These are phyloP conservation scores for Purshia tridentata DNA, from an alignment of 306 rosid species.

Conservation along the genomic window DNA sequence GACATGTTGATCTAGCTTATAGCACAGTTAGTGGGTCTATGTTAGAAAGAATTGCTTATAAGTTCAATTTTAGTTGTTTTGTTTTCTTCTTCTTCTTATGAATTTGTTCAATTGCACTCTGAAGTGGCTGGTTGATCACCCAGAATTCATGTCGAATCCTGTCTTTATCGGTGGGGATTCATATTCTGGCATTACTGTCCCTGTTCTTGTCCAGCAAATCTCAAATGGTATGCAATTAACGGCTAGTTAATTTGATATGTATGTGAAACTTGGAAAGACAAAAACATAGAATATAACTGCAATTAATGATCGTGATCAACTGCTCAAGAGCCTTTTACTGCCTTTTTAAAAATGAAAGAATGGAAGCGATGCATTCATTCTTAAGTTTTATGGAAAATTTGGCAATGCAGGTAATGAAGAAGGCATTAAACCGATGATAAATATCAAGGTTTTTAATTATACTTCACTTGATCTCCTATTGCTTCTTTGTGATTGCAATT, in stretches of 20 bases:
- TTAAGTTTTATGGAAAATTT: neutral
- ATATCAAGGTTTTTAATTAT: conserved; percentile 47
- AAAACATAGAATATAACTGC: too few relatives aligned
- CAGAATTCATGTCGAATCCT: conserved; percentile 46
- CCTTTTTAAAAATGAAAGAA: too few relatives aligned
- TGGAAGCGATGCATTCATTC: neutral
- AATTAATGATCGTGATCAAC: too few relatives aligned
- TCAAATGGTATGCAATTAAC: conserved; percentile 40
- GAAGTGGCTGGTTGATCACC: conserved; percentile 73
- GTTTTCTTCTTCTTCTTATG: neutral
- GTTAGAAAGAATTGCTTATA: neutral
- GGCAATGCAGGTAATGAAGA: conserved; percentile 50
- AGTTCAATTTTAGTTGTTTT: neutral
- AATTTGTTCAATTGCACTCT: conserved; percentile 3
- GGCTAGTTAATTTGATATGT: neutral
- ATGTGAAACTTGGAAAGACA: neutral
- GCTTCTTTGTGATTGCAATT: neutral
- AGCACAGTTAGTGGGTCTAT: neutral
- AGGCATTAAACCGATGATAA: conserved; percentile 46
- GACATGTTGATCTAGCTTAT: too few relatives aligned
- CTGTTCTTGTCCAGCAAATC: conserved; percentile 50
- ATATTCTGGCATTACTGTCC: conserved; percentile 62
- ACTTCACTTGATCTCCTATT: too few relatives aligned
- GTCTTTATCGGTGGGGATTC: conserved; percentile 71
- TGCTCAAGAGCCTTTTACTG: too few relatives aligned